Base-by-base conservation (phyloP, 148 eudicot species). In the Amaranthus cruentus region DNA sequence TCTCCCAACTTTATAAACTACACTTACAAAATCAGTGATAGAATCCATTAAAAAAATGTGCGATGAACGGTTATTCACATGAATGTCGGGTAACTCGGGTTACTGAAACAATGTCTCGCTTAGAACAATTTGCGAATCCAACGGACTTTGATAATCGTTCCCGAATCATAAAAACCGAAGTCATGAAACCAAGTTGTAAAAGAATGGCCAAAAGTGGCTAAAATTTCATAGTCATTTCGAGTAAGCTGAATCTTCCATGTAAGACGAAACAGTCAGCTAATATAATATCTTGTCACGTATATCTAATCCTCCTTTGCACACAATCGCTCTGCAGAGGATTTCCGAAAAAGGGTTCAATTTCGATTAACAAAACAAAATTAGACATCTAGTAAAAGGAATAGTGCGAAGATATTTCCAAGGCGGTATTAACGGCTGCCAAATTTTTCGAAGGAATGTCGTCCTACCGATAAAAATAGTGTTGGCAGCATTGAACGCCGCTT, bases 221-320 rank as follows among this genome's bases (percentile, higher is more conserved):
- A 53, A 59, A 66, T 8, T n/a, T 47, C 46, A 0, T 7, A 64
- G 53, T 69, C 65, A 68, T 42, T 50, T 47, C 58, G 53, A 0
- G 69, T 59, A 61, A 66, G 73, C 55, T 71, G 58, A 66, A 80
- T 54, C 57, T 47, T 76, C 58, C 49, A 15, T 13, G 48, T 11
- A 62, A 51, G 44, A 46, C 18, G 7, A 68, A 53, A 55, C 42
- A 59, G 55, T 63, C 79, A n/a, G 76, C 70, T 46, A 61, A 58
- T 57, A 73, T 46, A 61, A 58, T 57, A 73, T 55, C 53, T 55
- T 80, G 66, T 83, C 46, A 65, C 48, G 56, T 76, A 12, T 28
- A 48, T 68, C 73, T 86, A 87, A 53, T 78, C 84, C 54, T 88
- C 86, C 74, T 83, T 88, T 55, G 85, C 81, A 60, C 96, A 92